phyloP scores from a whole-genome alignment of 2,329 filamentous ascomycete species.

The Decorospora gaudefroyi region DNA sequence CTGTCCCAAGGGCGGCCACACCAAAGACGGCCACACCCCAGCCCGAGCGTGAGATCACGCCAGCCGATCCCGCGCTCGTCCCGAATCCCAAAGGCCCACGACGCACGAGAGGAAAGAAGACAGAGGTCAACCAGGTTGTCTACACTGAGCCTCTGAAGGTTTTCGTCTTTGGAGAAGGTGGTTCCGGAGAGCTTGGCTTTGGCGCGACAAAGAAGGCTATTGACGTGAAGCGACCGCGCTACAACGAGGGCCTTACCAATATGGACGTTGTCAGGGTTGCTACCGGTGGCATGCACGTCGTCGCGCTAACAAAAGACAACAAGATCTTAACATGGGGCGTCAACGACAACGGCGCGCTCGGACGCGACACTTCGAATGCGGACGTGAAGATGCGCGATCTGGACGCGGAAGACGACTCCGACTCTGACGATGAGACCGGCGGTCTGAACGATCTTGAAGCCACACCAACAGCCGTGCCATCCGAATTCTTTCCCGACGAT shows the following conservation, averaged over 20 bases:
- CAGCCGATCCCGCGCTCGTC: conserved; percentile 18
- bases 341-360: conserved; percentile 81
- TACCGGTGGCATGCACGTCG: conserved; percentile 80
- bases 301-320: conserved; percentile 77
- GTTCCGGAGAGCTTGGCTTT: conserved; percentile 80
- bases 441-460: conserved; percentile 74
- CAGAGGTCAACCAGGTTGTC: conserved; percentile 66
- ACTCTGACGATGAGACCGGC: conserved; percentile 60
- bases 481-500: conserved; percentile 62
- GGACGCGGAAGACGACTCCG: conserved; percentile 55
- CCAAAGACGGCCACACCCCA: conserved; percentile 18
- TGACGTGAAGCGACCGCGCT: conserved; percentile 74
- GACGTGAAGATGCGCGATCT: conserved; percentile 64
- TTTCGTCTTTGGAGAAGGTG: conserved; percentile 80
- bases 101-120: conserved; percentile 41
- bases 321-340: conserved; percentile 85
- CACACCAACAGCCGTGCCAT: conserved; percentile 64
- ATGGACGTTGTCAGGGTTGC: conserved; percentile 75
- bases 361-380: conserved; percentile 69
- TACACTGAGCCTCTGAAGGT: conserved; percentile 66
- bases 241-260: conserved; percentile 64
- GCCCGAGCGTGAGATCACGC: conserved; percentile 15
- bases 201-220: conserved; percentile 68
- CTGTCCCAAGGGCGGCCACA: too few relatives aligned
- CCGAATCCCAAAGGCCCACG: conserved; percentile 40